phyloP scores from a whole-genome alignment of 2,329 filamentous ascomycete genomes.

The Talaromyces sp. region DNA sequence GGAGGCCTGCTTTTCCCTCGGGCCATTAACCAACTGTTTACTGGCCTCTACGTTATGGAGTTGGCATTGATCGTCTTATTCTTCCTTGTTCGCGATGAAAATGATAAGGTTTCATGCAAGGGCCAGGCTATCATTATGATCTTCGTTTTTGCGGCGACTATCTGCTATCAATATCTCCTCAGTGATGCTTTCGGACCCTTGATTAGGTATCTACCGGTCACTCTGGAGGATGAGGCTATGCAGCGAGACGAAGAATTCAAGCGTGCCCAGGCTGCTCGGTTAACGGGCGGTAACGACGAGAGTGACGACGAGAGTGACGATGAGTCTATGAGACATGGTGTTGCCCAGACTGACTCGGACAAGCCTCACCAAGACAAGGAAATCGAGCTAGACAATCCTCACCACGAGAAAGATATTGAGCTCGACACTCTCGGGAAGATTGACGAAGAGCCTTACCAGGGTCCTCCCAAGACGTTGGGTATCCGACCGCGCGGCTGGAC shows the following conservation, averaged over 20 bases:
- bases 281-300: slow-evolving; percentile 61
- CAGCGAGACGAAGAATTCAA: slow-evolving; percentile 86
- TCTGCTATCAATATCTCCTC: slow-evolving; percentile 76
- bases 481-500: neutral
- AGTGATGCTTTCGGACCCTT: slow-evolving; percentile 84
- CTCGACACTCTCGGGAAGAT: slow-evolving; percentile 39
- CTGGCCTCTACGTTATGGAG: slow-evolving; percentile 93
- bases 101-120: slow-evolving; percentile 61
- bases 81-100: slow-evolving; percentile 69
- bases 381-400: slow-evolving; percentile 47
- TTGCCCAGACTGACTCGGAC: neutral
- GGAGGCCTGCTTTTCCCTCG: slow-evolving; percentile 89
- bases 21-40: slow-evolving; percentile 94
- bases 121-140: slow-evolving; percentile 86
- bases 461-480: neutral
- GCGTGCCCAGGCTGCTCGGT: slow-evolving; percentile 70
- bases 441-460: neutral
- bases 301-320: slow-evolving; percentile 57
- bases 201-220: slow-evolving; percentile 88
- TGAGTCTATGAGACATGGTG: slow-evolving; percentile 39
- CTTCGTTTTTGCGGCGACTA: slow-evolving; percentile 69
- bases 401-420: slow-evolving; percentile 49
- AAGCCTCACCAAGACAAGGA: slow-evolving; percentile 39
- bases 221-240: slow-evolving; percentile 91
- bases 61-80: slow-evolving; percentile 87